phyloP scores from a whole-genome alignment of 306 rosid genomes.

The Lathyrus aphaca region DNA sequence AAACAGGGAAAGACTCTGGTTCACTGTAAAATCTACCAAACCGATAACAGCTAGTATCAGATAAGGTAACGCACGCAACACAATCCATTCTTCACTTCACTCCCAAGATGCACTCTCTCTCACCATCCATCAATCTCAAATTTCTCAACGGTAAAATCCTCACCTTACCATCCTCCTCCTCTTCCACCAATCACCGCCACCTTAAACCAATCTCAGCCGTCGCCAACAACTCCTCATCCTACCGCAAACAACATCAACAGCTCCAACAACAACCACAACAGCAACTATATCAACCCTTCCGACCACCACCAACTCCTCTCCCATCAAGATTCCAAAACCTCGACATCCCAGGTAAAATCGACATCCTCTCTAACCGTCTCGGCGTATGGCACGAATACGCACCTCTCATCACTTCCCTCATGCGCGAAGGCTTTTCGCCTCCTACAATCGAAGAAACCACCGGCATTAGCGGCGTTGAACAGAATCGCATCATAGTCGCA shows the following conservation, averaged over 20 bases:
- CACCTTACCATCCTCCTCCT: background rate
- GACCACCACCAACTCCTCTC: constrained; percentile 72
- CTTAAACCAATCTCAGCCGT: constrained; percentile 25
- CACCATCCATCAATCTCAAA: constrained; percentile 19
- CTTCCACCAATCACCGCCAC: background rate
- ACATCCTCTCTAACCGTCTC: constrained; percentile 67
- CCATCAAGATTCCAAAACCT: constrained; percentile 57
- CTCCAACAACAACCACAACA: constrained; percentile 25
- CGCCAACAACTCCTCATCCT: constrained; percentile 11
- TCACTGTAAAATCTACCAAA: background rate
- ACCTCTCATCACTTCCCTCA: constrained; percentile 62
- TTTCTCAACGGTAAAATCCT: background rate
- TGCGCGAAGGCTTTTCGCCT: constrained; percentile 73
- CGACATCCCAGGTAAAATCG: constrained; percentile 56
- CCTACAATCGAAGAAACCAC: constrained; percentile 73
- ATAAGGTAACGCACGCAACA: background rate
- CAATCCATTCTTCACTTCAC: background rate
- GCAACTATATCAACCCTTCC: constrained; percentile 80
- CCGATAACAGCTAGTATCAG: background rate
- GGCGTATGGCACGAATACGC: constrained; percentile 88
- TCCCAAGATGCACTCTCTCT: constrained; percentile 20
- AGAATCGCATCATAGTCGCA: constrained; percentile 68
- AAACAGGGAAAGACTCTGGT: background rate
- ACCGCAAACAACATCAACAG: background rate
- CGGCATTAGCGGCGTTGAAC: constrained; percentile 75